A percentile compares a stretch with the other conserved stretches of the same genome.
phyloP scores from a whole-genome alignment of 306 rosid species.

The Lagenaria siceraria region DNA sequence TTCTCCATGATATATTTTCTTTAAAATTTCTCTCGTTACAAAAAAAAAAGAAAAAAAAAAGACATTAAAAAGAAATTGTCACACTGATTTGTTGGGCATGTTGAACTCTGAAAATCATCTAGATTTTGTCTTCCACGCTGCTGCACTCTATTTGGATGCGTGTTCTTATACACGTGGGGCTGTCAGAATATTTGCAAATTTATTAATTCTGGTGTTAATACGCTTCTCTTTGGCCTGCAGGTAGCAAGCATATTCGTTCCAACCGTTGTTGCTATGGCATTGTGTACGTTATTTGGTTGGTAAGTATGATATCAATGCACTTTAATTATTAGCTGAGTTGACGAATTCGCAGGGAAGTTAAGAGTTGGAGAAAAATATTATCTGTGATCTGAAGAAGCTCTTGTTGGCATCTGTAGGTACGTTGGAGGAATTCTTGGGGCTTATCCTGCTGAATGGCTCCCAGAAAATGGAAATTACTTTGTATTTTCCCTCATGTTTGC shows the following conservation, averaged over 20 bases:
- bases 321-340: not conserved
- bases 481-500: constrained; percentile 98
- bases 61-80: not conserved
- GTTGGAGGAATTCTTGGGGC: constrained; percentile 66
- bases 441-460: constrained; percentile 83
- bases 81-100: not conserved
- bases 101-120: not conserved
- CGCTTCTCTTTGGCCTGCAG: constrained; percentile 34
- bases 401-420: constrained; percentile 37
- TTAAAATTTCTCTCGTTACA: not conserved
- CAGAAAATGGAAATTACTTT: constrained; percentile 76
- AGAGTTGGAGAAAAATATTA: not conserved
- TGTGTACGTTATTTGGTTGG: constrained; percentile 70
- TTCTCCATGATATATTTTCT: not conserved
- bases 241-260: constrained; percentile 97
- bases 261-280: constrained; percentile 58
- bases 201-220: constrained; percentile 6
- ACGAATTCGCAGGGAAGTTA: not conserved
- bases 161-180: not conserved
- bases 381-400: not conserved
- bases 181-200: not conserved
- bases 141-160: not conserved
- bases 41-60: not conserved
- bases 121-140: not conserved
- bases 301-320: constrained; percentile 17